Evolutionary conservation across 768 basidiomycete genomes (phyloP).

Genomic region (Rhodotorula babjevae): DNA sequence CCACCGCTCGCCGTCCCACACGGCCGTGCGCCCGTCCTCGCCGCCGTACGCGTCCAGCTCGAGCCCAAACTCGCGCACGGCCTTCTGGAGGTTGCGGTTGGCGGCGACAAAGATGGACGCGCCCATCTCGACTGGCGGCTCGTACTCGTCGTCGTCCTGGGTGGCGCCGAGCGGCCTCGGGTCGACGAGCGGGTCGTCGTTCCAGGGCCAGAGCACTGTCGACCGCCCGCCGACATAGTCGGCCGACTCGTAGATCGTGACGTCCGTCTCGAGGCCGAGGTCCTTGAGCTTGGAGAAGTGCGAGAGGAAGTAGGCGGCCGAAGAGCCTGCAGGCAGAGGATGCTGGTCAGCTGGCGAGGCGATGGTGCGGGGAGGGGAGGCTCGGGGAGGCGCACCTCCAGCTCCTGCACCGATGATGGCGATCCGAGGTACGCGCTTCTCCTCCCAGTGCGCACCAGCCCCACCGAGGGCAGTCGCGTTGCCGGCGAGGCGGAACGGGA

Average conservation of each 20-base stretch:
- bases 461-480: neutral
- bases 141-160: neutral
- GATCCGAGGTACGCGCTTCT: neutral
- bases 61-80: constrained; percentile 73
- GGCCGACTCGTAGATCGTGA: constrained; percentile 74
- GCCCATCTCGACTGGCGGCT: constrained; percentile 63
- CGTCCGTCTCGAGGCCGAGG: constrained; percentile 60
- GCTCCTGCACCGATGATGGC: constrained; percentile 28
- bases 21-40: constrained; percentile 54
- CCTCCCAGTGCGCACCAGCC: neutral
- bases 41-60: constrained; percentile 50
- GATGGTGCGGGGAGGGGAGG: neutral
- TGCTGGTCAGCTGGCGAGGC: neutral
- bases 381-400: constrained; percentile 5
- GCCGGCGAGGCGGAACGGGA: neutral
- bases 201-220: constrained; percentile 35
- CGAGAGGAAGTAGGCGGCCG: constrained; percentile 28
- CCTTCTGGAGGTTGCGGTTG: constrained; percentile 69
- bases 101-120: constrained; percentile 75
- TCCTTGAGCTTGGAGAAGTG: constrained; percentile 18
- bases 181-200: constrained; percentile 9
- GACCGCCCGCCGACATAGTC: constrained; percentile 32
- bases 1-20: constrained; percentile 79
- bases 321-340: constrained; percentile 18
- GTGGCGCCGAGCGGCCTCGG: neutral